Evolutionary conservation across 1,284 basidiomycete genomes (phyloP).

Genomic region (Boletus sp.): DNA sequence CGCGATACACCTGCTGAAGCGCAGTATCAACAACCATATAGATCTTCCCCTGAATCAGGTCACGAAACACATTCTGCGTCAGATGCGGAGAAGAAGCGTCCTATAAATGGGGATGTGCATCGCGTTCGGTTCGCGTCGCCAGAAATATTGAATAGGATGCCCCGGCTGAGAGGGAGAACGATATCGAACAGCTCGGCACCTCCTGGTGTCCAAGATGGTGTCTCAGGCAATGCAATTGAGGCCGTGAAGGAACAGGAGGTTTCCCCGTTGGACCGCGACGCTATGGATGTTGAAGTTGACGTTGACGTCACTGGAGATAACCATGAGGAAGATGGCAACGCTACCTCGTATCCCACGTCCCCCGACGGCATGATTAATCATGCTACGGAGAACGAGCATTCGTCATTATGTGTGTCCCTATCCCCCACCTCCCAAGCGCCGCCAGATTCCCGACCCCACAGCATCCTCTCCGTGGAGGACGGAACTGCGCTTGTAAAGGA

Average conservation of each 20-base stretch:
- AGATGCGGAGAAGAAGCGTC: constrained; percentile 17
- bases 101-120: constrained; percentile 18
- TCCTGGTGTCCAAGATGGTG: not conserved
- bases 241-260: not conserved
- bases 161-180: constrained; percentile 13
- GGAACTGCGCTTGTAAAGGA: not conserved
- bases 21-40: constrained; percentile 23
- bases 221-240: not conserved
- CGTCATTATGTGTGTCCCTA: not conserved
- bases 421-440: constrained; percentile 7
- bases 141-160: constrained; percentile 22
- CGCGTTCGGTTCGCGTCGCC: constrained; percentile 33
- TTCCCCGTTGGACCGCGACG: constrained; percentile 8
- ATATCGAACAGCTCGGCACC: constrained; percentile 2
- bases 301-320: constrained; percentile 10
- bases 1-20: constrained; percentile 29
- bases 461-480: not conserved
- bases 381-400: not conserved
- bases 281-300: constrained; percentile 30
- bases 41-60: constrained; percentile 22
- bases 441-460: not conserved
- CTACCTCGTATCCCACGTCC: not conserved
- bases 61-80: not conserved
- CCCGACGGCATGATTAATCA: not conserved
- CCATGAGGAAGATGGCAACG: not conserved